Percentiles rank a stretch among this genome's conserved stretches.
phyloP scores from a whole-genome alignment of 2,329 filamentous ascomycete genomes.

The Claviceps sp. region DNA sequence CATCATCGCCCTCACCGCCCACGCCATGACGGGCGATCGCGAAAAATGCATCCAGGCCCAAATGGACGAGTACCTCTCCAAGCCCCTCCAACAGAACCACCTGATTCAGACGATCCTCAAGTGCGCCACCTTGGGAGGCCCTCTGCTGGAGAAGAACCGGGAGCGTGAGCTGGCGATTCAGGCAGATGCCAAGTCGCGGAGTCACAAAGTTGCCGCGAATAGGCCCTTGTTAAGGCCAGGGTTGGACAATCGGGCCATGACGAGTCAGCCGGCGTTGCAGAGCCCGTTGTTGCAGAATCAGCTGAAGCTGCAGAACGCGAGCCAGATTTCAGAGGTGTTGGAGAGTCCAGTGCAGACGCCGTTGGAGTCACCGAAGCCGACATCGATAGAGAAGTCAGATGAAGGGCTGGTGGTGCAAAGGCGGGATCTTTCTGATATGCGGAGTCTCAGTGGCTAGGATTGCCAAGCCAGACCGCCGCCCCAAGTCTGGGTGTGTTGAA shows the following conservation, averaged over 20 bases:
- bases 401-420: slow-evolving; percentile 21
- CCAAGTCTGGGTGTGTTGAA: too few species aligned
- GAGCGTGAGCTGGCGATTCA: slow-evolving; percentile 44
- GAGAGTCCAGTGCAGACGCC: slow-evolving; percentile 1
- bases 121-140: slow-evolving; percentile 81
- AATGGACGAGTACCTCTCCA: slow-evolving; percentile 98
- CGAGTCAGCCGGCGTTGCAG: slow-evolving; percentile 48
- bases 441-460: slow-evolving; percentile 22
- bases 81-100: slow-evolving; percentile 91
- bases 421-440: slow-evolving; percentile 26
- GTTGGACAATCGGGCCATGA: slow-evolving; percentile 49
- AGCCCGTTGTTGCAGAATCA: too few species aligned
- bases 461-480: too few species aligned
- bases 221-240: slow-evolving; percentile 26
- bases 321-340: slow-evolving; percentile 1
- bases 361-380: too few species aligned
- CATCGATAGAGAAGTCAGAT: too few species aligned
- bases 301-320: too few species aligned
- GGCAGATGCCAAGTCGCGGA: slow-evolving; percentile 32
- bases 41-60: slow-evolving; percentile 97
- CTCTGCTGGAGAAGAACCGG: slow-evolving; percentile 63
- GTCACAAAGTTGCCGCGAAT: slow-evolving; percentile 21
- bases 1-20: slow-evolving; percentile 91
- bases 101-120: slow-evolving; percentile 97
- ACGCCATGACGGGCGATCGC: slow-evolving; percentile 96